Evolutionary conservation across 306 rosid genomes (phyloP).

Genomic region (Prunus persica): DNA sequence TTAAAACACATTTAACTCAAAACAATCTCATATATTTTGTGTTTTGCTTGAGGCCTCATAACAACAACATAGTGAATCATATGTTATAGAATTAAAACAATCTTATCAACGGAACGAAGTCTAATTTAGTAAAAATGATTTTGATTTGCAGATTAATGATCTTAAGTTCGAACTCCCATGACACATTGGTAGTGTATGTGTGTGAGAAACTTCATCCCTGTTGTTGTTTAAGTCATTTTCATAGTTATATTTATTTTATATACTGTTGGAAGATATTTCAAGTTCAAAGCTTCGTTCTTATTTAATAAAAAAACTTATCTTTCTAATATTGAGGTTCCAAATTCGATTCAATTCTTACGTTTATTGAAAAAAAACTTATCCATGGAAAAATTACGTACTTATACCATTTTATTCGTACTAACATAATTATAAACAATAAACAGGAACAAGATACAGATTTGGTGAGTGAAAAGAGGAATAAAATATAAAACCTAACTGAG

Average conservation of each 20-base stretch:
- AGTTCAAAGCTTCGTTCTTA: no score
- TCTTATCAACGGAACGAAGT: fast-evolving
- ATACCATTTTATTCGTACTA: neutral
- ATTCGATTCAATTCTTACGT: neutral
- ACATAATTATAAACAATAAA: neutral
- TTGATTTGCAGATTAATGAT: fast-evolving
- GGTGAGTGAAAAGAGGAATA: constrained; percentile 1
- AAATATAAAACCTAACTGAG: neutral
- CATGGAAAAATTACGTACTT: neutral
- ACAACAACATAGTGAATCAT: no score
- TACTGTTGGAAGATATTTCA: no score
- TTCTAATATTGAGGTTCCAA: neutral
- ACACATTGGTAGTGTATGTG: no score
- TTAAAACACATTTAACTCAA: no score
- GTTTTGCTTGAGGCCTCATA: no score
- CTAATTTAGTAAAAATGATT: fast-evolving
- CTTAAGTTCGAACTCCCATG: fast-evolving
- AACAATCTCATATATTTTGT: no score
- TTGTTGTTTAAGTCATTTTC: no score
- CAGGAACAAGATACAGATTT: neutral
- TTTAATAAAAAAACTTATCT: no score
- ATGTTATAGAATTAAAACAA: no score
- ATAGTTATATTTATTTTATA: no score
- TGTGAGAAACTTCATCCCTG: fast-evolving
- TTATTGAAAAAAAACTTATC: neutral